Base-by-base conservation (phyloP, 2,329 filamentous ascomycete genomes). In the Acrocalymma vagum region DNA sequence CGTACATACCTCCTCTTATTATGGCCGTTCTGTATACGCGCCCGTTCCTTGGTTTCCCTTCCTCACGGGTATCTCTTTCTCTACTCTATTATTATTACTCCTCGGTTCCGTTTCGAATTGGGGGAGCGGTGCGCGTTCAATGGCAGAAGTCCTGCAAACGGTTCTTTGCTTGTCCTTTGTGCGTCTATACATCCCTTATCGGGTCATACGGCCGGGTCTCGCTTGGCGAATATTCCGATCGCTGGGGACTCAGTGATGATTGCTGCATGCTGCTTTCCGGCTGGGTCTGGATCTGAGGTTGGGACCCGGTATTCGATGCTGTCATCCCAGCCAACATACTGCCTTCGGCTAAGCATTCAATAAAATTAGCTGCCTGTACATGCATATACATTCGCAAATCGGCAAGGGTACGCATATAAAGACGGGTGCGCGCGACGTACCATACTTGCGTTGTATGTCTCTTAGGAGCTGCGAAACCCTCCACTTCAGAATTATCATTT, bases 401-500 rank as follows among this genome's bases (percentile, higher is more conserved):
- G 30, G 27, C 48, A 48, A 40, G 48, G 55, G 43, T 42, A 38
- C 38, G 43, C 43, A 51, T 45, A 38, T 48, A 58, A 51, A 48
- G 44, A 46, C 38, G 46, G 48, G 38, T 33, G 44, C 42, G 31
- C 48, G 38, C 42, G 42, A 67, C 65, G 47, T 66, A 69, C 65
- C 55, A 48, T 66, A 69, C 48, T 65, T 69, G 34, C 65, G 57
- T 39, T 67, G 62, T 15, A 67, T 67, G 40, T 69, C 65, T 38
- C 65, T 51, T 28, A 69, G 45, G 18, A 69, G 55, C 36, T 69
- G 65, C 40, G 64, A 65, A 33, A 67, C 62, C 25, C 65, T 53
- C 65, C 65, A 69, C 48, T 69, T 69, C 48, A 67, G 45, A 37
- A 69, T 67, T 11, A 64, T 65, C 65, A 69, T 69, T 34, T 67